Evolutionary conservation across 345 rosid genomes (phyloP).

Genomic region (Boechera divaricarpa): DNA sequence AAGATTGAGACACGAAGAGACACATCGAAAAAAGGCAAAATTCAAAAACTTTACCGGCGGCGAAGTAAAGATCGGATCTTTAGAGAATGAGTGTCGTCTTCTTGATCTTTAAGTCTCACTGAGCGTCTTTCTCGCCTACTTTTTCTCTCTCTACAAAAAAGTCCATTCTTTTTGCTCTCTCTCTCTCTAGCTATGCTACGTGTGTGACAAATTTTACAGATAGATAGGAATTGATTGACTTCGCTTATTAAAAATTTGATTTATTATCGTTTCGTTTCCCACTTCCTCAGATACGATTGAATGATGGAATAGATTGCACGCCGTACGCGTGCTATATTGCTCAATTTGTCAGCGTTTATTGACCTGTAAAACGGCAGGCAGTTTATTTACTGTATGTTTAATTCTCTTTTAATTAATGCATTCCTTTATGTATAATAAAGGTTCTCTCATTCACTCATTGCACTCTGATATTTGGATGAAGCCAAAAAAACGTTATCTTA

Average conservation of each 20-base stretch:
- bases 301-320: constrained; percentile 36
- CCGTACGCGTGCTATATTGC: constrained; percentile 24
- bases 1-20: neutral
- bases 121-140: constrained; percentile 34
- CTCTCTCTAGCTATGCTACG: neutral
- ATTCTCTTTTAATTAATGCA: constrained; percentile 9
- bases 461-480: too few species aligned
- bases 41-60: constrained; percentile 16
- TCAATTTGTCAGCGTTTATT: constrained; percentile 23
- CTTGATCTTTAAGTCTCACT: constrained; percentile 29
- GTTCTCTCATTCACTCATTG: too few species aligned
- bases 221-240: constrained; percentile 34
- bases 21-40: neutral
- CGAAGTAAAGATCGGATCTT: constrained; percentile 34
- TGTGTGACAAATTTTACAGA: constrained; percentile 20
- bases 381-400: neutral
- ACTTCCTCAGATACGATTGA: constrained; percentile 38
- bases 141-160: constrained; percentile 6
- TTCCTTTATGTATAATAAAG: neutral
- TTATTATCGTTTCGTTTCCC: constrained; percentile 39
- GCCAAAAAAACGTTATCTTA: too few species aligned
- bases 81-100: constrained; percentile 9
- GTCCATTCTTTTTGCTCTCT: constrained; percentile 4
- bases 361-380: constrained; percentile 10
- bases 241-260: neutral